Base-by-base conservation (phyloP, 257 asterid genomes). In the Nyctanthes arbortristis region DNA sequence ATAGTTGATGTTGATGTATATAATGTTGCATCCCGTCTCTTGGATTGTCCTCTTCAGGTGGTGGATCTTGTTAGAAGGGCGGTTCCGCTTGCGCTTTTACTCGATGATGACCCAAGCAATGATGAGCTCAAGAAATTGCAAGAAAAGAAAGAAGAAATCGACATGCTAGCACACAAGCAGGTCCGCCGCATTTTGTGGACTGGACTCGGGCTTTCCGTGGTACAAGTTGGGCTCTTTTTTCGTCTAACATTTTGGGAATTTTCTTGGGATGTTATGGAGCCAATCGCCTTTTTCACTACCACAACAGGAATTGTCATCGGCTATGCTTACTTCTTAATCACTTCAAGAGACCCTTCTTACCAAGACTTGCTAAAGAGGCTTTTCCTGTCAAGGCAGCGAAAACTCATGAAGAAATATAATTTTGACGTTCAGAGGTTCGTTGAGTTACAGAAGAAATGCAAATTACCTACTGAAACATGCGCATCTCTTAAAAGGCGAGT, bases 201-300 rank as follows among this genome's bases (percentile, higher is more conserved):
- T 1, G 97, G 98, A 18, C 74, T 93, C 74, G 96, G 89, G 13
- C 63, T 84, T 52, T 65, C 89, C 13, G 75, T 93, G 62, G 67
- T 75, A 9, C 93, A 88, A 39, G 94, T 90, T 0, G 93, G 96
- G 4, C 89, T 92, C 60, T 93, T 93, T 90, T 93, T 93, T 55
- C 97, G 98, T 40, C 87, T 93, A 4, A 93, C 98, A 0, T 93
- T 85, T 76, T 93, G 98, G 98, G 98, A 93, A 70, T 93, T 90
- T 70, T 90, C 97, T 61, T 93, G 98, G 98, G 96, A 93, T 12
- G 95, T 90, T 45, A 93, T 93, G 98, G 98, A 93, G 78, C 98
- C 97, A 4, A 84, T 90, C 43, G 95, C 96, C 1, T 93, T 93
- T 70, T 90, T 90, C 84, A 78, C 90, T 3, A 89, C 96, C 13